A percentile compares a stretch with the other conserved stretches of the same genome.
phyloP scores from a whole-genome alignment of 495 filamentous ascomycete species.

The Penicillium cosmopolitanum region DNA sequence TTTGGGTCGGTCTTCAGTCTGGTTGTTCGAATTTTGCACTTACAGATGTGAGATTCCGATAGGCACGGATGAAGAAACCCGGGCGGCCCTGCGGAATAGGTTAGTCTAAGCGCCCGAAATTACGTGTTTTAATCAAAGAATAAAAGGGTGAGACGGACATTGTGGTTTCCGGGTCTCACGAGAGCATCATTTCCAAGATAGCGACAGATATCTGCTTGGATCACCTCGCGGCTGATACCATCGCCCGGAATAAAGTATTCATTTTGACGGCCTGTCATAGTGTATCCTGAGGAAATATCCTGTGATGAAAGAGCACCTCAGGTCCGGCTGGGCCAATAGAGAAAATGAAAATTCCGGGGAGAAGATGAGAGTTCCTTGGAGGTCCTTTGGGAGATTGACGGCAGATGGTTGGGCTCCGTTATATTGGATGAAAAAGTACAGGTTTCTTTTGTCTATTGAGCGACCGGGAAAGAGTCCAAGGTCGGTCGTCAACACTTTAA shows the following conservation, averaged over 20 bases:
- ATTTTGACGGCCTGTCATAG: conserved; percentile 64
- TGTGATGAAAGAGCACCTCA: conserved; percentile 39
- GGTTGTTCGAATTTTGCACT: conserved; percentile 36
- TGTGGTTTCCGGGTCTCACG: conserved; percentile 80
- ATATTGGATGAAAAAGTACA: conserved; percentile 33
- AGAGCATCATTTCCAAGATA: conserved; percentile 92
- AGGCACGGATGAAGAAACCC: conserved; percentile 86
- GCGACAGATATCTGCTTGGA: conserved; percentile 92
- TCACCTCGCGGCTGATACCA: conserved; percentile 91
- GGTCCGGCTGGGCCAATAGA: conserved; percentile 40
- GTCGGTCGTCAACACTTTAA: conserved; percentile 29
- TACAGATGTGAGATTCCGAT: conserved; percentile 85
- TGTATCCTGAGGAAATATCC: conserved; percentile 37
- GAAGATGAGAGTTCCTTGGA: conserved; percentile 17
- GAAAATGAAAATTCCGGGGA: conserved; percentile 22
- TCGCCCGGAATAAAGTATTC: conserved; percentile 88
- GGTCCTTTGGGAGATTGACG: conserved; percentile 6
- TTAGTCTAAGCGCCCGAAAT: conserved; percentile 32
- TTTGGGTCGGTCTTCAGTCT: conserved; percentile 6
- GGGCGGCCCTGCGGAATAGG: conserved; percentile 59
- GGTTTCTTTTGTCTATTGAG: conserved; percentile 24
- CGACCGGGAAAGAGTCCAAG: conserved; percentile 25
- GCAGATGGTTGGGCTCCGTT: conserved; percentile 24
- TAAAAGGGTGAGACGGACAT: conserved; percentile 59
- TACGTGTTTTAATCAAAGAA: conserved; percentile 10